Base-by-base conservation (phyloP, 1,139 yeast genomes). In the Pichia sp. region DNA sequence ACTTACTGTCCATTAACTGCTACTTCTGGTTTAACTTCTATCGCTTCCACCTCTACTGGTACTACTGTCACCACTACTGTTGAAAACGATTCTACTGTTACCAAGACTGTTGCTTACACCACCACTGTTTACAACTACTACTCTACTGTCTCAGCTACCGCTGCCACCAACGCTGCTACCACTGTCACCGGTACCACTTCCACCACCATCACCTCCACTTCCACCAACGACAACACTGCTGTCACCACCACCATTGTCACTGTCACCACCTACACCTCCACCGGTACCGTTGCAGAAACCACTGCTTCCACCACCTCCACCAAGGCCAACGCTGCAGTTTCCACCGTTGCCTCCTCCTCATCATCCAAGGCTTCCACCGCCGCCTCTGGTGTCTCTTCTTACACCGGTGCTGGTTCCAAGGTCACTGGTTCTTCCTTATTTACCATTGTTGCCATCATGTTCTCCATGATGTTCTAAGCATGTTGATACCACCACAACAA, bases 1-100 rank as follows among this genome's bases (percentile, higher is more conserved):
- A 73, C 78, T 27, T 73, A 67, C 67, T 73, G 77, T 58, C 78
- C 76, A 58, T 60, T 71, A 47, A 50, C 59, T n/a, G 22, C 53
- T 15, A 48, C 48, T 36, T 51, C 56, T 24, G 18, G 67, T 51
- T 53, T 67, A 55, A 62, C 57, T 40, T 72, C 78, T 58, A 46
- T 24, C 10, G 27, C 58, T n/a, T 19, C 52, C 17, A 47, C 46
- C 34, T 50, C 55, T 28, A 17, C 68, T 51, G 54, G 67, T 55
- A 62, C 57, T 40, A 72, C 77, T 58, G 47, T 68, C 21, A 41
- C 49, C 21, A 40, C 47, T 15, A 39, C 49, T 18, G 42, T 33
- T 28, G 7, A 42, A 12, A 22, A 34, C 10, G 40, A 56, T 44
- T 27, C 30, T 11, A 49, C 53, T 22, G 34, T 41, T 24, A 53